Percentiles rank a stretch among this genome's conserved stretches.
Evolutionary conservation across 176 grass and related monocot species (phyloP).

Genomic region (Avena eriantha): DNA sequence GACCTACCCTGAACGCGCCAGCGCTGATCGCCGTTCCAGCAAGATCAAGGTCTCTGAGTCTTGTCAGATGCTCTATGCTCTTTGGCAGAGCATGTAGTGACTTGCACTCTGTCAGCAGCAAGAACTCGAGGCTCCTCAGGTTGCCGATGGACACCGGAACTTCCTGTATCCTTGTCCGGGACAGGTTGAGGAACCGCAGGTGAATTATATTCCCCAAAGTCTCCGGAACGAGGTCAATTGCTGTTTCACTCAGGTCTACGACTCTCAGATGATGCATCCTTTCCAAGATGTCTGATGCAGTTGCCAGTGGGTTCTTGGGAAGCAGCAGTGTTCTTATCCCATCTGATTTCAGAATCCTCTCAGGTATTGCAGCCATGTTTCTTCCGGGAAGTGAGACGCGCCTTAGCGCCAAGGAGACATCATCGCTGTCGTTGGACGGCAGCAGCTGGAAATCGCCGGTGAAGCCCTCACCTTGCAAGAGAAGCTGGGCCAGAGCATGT

Average conservation of each 20-base stretch:
- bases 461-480: slow-evolving; percentile 50
- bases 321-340: slow-evolving; percentile 66
- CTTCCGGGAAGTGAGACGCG: slow-evolving; percentile 48
- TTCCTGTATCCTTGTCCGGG: slow-evolving; percentile 58
- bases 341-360: slow-evolving; percentile 49
- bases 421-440: not conserved
- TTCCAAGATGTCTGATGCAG: slow-evolving; percentile 41
- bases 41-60: slow-evolving; percentile 75
- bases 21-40: slow-evolving; percentile 47
- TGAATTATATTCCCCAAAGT: slow-evolving; percentile 61
- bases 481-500: slow-evolving; percentile 53
- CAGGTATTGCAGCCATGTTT: slow-evolving; percentile 46
- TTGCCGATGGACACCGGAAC: slow-evolving; percentile 59
- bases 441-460: slow-evolving; percentile 38
- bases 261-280: slow-evolving; percentile 56
- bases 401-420: slow-evolving; percentile 23
- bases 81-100: slow-evolving; percentile 62
- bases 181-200: slow-evolving; percentile 75
- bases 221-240: slow-evolving; percentile 59
- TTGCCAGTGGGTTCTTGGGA: slow-evolving; percentile 60
- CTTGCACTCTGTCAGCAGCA: slow-evolving; percentile 69
- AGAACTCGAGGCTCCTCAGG: slow-evolving; percentile 66
- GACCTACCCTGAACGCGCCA: slow-evolving; percentile 57
- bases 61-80: slow-evolving; percentile 61
- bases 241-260: slow-evolving; percentile 66